Evolutionary conservation across 1,139 yeast species (phyloP).

Genomic region (Meyerozyma athensensis): DNA sequence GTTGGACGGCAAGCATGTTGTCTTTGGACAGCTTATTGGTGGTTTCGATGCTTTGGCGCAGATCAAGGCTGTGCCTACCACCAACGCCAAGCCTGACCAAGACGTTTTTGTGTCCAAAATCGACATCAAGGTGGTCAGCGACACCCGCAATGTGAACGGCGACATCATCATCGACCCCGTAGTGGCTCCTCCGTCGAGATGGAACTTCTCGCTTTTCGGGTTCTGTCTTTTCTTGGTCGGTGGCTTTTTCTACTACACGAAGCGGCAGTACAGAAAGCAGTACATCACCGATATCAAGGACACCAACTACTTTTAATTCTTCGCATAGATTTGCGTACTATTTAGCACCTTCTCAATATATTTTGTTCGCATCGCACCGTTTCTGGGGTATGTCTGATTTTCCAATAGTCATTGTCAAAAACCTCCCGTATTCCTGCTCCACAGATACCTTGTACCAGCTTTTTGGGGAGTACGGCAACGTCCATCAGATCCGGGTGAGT

Average conservation of each 20-base stretch:
- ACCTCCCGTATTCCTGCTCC: constrained; percentile 51
- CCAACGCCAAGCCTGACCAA: constrained; percentile 10
- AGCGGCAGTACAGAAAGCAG: constrained; percentile 21
- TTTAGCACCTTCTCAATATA: background rate
- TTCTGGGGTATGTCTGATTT: constrained; percentile 19
- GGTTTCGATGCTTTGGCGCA: constrained; percentile 22
- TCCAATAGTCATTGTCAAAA: constrained; percentile 54
- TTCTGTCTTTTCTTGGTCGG: constrained; percentile 13
- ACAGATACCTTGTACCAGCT: constrained; percentile 47
- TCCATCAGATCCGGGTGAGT: constrained; percentile 53
- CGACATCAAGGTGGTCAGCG: constrained; percentile 9
- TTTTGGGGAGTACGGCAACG: constrained; percentile 54
- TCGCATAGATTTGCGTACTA: background rate
- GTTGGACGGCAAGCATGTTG: constrained; percentile 53
- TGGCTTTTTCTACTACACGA: constrained; percentile 12
- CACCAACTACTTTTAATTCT: constrained; percentile 15
- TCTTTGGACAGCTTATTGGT: constrained; percentile 50
- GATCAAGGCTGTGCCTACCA: constrained; percentile 12
- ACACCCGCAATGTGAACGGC: background rate
- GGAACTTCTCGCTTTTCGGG: constrained; percentile 15
- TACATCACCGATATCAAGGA: constrained; percentile 27
- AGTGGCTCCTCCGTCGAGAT: constrained; percentile 7
- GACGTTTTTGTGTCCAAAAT: constrained; percentile 21
- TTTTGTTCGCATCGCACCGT: background rate
- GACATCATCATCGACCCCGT: background rate